phyloP scores from a whole-genome alignment of 768 basidiomycete species.

The Fistulinella prunicolor region DNA sequence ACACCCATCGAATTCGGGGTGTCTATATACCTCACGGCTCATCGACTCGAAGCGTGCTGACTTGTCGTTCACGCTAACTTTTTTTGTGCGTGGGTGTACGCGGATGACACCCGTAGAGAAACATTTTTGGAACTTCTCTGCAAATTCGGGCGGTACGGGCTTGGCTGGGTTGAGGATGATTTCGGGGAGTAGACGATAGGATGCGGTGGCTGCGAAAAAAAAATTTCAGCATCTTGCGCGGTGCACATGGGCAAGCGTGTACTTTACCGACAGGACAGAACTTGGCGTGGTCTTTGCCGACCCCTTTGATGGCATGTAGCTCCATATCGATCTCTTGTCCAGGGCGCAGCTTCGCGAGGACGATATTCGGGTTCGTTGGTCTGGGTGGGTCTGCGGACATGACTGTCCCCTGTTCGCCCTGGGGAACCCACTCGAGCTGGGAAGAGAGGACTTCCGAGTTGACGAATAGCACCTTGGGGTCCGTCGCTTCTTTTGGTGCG shows the following conservation, averaged over 20 bases:
- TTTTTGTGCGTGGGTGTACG: conserved; percentile 54
- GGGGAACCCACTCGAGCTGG: conserved; percentile 72
- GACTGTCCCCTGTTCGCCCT: conserved; percentile 72
- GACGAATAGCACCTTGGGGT: conserved; percentile 64
- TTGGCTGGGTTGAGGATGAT: conserved; percentile 67
- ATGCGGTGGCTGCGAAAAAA: conserved; percentile 72
- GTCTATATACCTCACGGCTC: conserved; percentile 86
- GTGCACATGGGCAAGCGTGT: background rate
- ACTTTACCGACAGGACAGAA: conserved; percentile 88
- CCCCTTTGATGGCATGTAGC: conserved; percentile 87
- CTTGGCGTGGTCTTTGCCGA: conserved; percentile 95
- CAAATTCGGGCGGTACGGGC: conserved; percentile 74
- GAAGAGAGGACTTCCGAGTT: conserved; percentile 68
- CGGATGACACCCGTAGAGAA: conserved; percentile 83
- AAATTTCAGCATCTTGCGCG: background rate
- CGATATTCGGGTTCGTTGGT: conserved; percentile 77
- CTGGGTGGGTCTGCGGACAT: conserved; percentile 54
- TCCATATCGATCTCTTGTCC: conserved; percentile 86
- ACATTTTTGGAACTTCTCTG: conserved; percentile 80
- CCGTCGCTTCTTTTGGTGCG: conserved; percentile 48
- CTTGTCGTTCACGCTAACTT: conserved; percentile 58
- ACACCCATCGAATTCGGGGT: conserved; percentile 83
- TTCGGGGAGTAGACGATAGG: conserved; percentile 88
- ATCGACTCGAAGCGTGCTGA: conserved; percentile 83
- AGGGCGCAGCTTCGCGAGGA: conserved; percentile 87